These are phyloP conservation scores for Rhynchosporium agropyri DNA, from an alignment of 2,329 filamentous ascomycete species.

Conservation along the genomic window DNA sequence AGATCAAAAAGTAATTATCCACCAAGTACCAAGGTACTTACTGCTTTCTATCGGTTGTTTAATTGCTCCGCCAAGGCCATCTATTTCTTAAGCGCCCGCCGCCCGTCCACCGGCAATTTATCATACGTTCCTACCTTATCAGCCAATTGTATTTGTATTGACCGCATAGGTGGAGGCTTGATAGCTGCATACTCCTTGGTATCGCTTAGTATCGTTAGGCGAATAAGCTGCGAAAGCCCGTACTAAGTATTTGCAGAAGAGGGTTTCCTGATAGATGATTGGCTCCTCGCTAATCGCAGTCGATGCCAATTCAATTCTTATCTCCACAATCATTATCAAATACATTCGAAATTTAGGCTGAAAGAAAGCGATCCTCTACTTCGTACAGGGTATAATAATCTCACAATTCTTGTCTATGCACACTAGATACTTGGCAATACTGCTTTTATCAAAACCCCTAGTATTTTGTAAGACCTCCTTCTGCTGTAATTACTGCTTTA, in stretches of 20 bases:
- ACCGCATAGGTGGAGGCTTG: slow-evolving; percentile 1
- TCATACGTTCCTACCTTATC: neutral
- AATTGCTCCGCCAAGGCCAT: neutral
- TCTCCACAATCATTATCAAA: slow-evolving; percentile 12
- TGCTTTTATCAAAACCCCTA: too few species aligned
- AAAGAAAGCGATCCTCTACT: slow-evolving; percentile 15
- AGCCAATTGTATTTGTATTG: slow-evolving; percentile 1
- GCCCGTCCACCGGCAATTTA: neutral
- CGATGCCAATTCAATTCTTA: slow-evolving; percentile 11
- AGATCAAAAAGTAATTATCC: neutral
- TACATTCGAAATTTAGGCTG: slow-evolving; percentile 11
- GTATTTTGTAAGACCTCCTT: too few species aligned
- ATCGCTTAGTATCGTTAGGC: neutral
- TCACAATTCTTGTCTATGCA: too few species aligned
- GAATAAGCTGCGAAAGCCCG: neutral
- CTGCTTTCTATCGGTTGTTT: neutral
- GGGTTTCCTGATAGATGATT: neutral
- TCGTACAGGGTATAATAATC: too few species aligned
- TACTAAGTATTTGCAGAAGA: neutral
- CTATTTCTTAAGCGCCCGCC: slow-evolving; percentile 1
- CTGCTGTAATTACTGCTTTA: too few species aligned
- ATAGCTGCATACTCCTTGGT: neutral
- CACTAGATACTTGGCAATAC: too few species aligned
- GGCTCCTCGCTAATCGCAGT: slow-evolving; percentile 8
- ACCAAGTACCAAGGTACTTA: neutral